Evolutionary conservation across 352 stramenopile species (phyloP).

Genomic region (Phytophthora boehmeriae): DNA sequence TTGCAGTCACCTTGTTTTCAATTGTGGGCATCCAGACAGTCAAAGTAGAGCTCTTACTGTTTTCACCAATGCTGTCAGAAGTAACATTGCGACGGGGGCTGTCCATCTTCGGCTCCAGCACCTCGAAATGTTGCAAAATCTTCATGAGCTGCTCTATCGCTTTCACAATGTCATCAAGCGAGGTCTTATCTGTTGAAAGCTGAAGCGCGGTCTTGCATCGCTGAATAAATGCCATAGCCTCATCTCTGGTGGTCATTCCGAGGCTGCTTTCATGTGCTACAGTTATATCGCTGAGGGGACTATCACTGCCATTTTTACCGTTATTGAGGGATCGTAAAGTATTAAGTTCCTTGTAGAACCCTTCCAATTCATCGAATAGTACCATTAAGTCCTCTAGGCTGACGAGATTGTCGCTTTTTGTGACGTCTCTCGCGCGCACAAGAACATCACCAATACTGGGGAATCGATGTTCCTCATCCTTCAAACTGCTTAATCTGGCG

Average conservation of each 20-base stretch:
- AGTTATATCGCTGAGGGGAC: neutral
- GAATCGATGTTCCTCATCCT: conserved; percentile 17
- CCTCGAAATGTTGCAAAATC: conserved; percentile 45
- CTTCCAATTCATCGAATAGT: conserved; percentile 34
- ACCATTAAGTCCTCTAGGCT: conserved; percentile 21
- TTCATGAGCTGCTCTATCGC: conserved; percentile 49
- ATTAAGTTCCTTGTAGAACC: conserved; percentile 15
- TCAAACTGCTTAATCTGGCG: conserved; percentile 22
- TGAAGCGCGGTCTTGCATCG: conserved; percentile 28
- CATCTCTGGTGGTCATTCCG: conserved; percentile 27
- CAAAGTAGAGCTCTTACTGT: neutral
- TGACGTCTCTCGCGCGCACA: conserved; percentile 23
- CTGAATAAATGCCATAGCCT: conserved; percentile 25
- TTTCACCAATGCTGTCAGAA: neutral
- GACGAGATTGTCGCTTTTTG: conserved; percentile 18
- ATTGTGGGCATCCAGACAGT: conserved; percentile 21
- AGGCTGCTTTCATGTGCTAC: conserved; percentile 6
- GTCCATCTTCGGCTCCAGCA: conserved; percentile 38
- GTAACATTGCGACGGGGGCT: conserved; percentile 23
- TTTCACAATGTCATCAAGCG: conserved; percentile 27
- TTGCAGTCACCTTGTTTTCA: conserved; percentile 37
- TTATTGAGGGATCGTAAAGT: neutral
- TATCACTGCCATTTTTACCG: neutral
- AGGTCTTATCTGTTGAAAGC: conserved; percentile 9
- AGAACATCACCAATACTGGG: conserved; percentile 26